Evolutionary conservation across 495 filamentous ascomycete species (phyloP).

Genomic region (Rhizodiscina lignyota): DNA sequence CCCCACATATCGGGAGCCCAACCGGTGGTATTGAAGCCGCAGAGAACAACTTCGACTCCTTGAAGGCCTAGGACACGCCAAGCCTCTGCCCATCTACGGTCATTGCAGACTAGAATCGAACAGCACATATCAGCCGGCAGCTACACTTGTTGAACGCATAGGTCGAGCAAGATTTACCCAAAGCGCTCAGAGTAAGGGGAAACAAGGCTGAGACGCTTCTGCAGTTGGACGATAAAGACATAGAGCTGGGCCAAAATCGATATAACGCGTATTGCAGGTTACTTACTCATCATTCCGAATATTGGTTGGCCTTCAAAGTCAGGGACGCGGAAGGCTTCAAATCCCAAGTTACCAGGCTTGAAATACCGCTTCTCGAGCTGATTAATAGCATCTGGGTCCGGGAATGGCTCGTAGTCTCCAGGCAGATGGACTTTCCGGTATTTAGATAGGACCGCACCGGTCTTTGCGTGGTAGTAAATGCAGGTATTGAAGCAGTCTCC

Average conservation of each 20-base stretch:
- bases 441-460: conserved; percentile 23
- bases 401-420: conserved; percentile 27
- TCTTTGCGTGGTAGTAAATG: conserved; percentile 28
- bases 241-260: no score
- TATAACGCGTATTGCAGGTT: no score
- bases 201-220: no score
- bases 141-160: no score
- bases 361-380: conserved; percentile 37
- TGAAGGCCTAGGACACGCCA: conserved; percentile 31
- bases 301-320: conserved; percentile 28
- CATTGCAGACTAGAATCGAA: no score
- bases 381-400: conserved; percentile 27
- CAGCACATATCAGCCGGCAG: no score
- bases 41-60: conserved; percentile 29
- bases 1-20: conserved; percentile 29
- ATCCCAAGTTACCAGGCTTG: conserved; percentile 28
- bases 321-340: conserved; percentile 30
- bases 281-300: conserved; percentile 33
- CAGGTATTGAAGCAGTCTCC: conserved; percentile 27
- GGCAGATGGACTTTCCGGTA: conserved; percentile 35
- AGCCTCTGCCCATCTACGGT: conserved; percentile 29
- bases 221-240: no score
- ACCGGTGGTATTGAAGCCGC: conserved; percentile 31
- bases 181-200: no score
- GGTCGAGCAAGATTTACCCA: no score